Conservation (phyloP, 2,329 filamentous ascomycete species). For the Diaporthe velutina region DNA sequence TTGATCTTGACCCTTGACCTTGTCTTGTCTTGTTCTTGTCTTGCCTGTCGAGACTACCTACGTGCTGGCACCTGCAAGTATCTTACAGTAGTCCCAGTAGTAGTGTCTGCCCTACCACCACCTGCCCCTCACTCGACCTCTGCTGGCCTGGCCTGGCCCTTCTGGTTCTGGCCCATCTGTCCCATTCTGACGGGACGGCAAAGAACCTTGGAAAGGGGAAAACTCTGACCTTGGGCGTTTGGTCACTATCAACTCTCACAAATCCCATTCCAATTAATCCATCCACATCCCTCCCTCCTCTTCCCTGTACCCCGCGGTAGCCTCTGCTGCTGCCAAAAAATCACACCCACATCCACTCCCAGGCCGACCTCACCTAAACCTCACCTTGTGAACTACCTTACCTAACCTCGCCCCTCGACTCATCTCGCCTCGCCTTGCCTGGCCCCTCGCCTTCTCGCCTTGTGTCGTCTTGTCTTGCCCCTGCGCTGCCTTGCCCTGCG, state of each 20-base stretch:
- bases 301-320: conserved; percentile 40
- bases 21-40: not conserved
- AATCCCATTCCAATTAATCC: conserved; percentile 21
- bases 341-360: not conserved
- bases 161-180: not conserved
- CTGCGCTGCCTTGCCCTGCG: not conserved
- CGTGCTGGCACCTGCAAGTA: not conserved
- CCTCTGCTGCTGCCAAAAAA: conserved; percentile 32
- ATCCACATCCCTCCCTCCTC: conserved; percentile 32
- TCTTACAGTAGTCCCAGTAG: not conserved
- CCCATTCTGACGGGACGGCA: not conserved
- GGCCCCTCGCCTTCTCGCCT: not conserved
- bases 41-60: not conserved
- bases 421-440: not conserved
- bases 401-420: not conserved
- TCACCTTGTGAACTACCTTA: not conserved
- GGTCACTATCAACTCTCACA: conserved; percentile 30
- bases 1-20: not conserved
- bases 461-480: not conserved
- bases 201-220: conserved; percentile 23
- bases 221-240: conserved; percentile 35
- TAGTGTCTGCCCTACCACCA: conserved; percentile 4
- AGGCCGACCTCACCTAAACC: not conserved
- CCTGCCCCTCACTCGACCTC: conserved; percentile 11
- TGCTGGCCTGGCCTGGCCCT: not conserved